Evolutionary conservation across 2,329 filamentous ascomycete genomes (phyloP), one percentile per base, ranked within the genome.

Genomic region (Aureobasidium namibiae): DNA sequence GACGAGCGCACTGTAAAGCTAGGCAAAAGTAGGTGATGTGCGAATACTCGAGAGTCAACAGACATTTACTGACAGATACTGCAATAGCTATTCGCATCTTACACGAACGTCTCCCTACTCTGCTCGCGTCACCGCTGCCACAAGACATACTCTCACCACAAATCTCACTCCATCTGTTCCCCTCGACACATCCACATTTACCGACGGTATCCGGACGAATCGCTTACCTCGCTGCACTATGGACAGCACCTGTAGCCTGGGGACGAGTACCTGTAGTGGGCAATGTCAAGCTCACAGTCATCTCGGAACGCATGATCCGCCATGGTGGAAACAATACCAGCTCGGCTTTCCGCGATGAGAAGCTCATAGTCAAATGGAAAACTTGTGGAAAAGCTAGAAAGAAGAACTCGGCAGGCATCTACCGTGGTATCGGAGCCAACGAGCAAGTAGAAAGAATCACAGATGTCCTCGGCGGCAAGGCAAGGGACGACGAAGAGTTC

Each of bases 211-310:
- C 89, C 29, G 94, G 94, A 56, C 85, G 89, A 48, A 88, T 96
- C 36, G 88, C 90, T 49, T 99, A 99, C 72, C 88, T 88, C 36
- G 92, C 94, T 18, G 94, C 94, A 2, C 79, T 99, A 38, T 97
- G 92, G 92, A 96, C 94, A 0, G 91, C 92, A 0, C 94, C 94
- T 0, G 87, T 99, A 54, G 92, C 92, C 31, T 99, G 94, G 94
- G 95, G 95, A 68, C 85, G 89, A 29, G 82, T 99, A 1, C 94
- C 94, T 2, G 83, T 97, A 21, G 82, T 96, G 33, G 92, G 92
- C 65, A 95, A 96, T 68, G 90, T 96, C 45, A 86, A 85, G 65
- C 82, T 99, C 11, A 85, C 90, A 66, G 94, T 99, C 56, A 74
- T 95, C 18, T 92, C 89, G 13, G 92, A 96, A 77, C 88, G 92